Base-by-base conservation (phyloP, 805 yeast genomes). In the Saccharomycopsis fibuligera region DNA sequence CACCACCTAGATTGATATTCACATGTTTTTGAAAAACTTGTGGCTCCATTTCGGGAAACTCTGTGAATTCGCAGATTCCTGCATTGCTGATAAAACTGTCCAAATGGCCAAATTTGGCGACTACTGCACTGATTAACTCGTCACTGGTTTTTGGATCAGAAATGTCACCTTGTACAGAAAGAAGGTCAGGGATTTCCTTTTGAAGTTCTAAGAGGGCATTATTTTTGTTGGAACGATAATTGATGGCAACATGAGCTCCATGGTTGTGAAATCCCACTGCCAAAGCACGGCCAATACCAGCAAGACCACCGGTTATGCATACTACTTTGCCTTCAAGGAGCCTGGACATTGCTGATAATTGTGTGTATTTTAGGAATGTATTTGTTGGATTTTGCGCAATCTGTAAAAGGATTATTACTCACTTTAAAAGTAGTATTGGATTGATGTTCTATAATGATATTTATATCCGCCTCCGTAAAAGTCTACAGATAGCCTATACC, bases 51-150 rank as follows among this genome's bases (percentile, higher is more conserved):
- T 69, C 72, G 8, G 68, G 57, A 57, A 73, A 70, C 45, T 68
- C 69, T 36, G 63, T 56, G 50, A 71, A 67, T 39, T 66, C 61
- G 54, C 75, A 71, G 31, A 72, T 65, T 9, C 76, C 77, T 10
- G 77, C 76, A 55, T 73, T 73, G 9, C 74, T 68, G 3, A 73
- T 73, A 48, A 70, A 63, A 4, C 67, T 64, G 48, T 72, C 63
- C 38, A 72, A 49, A 48, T 65, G 65, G 3, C 74, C 74, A 56
- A 71, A 72, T 22, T 54, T 51, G 23, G 58, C 63, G 16, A 69
- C 73, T 1, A 69, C 58, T 22, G 58, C 54, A 4, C 49, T 49
- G 12, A 69, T 64, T 10, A 71, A 56, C 2, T 55, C 54, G 5
- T 45, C 49, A 6, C 71, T 61, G 4, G 75, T 69, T 37, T 61